These are phyloP conservation scores for Macrophomina phaseolina DNA, from an alignment of 2,329 filamentous ascomycete species.

Conservation along the genomic window DNA sequence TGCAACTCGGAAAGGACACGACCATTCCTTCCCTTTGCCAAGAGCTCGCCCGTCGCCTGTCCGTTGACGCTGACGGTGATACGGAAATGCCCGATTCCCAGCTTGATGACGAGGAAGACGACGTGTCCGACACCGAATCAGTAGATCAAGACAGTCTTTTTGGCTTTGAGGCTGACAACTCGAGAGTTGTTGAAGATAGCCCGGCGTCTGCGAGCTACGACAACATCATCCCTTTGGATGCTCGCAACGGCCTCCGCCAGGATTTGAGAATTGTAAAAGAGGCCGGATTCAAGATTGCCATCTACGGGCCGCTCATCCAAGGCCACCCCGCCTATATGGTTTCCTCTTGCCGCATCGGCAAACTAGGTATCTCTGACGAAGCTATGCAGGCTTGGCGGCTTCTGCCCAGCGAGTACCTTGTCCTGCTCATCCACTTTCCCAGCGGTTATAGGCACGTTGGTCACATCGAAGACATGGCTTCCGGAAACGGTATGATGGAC, in stretches of 20 bases:
- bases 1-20: slow-evolving; percentile 47
- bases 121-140: not conserved
- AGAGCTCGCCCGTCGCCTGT: slow-evolving; percentile 50
- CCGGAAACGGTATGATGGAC: slow-evolving; percentile 42
- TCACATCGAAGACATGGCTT: slow-evolving; percentile 37
- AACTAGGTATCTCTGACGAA: slow-evolving; percentile 75
- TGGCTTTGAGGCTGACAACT: not conserved
- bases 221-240: not conserved
- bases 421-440: slow-evolving; percentile 72
- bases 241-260: slow-evolving; percentile 53
- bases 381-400: slow-evolving; percentile 80
- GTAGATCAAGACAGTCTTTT: not conserved
- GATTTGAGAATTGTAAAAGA: slow-evolving; percentile 68
- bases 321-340: slow-evolving; percentile 62
- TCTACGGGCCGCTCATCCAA: slow-evolving; percentile 59
- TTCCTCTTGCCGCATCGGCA: slow-evolving; percentile 71
- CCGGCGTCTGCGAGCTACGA: not conserved
- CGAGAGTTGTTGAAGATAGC: slow-evolving; percentile 11
- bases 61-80: slow-evolving; percentile 47
- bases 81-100: slow-evolving; percentile 29
- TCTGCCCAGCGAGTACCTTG: slow-evolving; percentile 68
- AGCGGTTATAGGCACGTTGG: slow-evolving; percentile 65
- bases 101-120: not conserved
- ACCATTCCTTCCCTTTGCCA: slow-evolving; percentile 57
- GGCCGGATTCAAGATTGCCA: slow-evolving; percentile 73